A percentile compares a stretch with the other conserved stretches of the same genome.
phyloP scores from a whole-genome alignment of 768 basidiomycete species.

The Cyclocybe cylindracea region DNA sequence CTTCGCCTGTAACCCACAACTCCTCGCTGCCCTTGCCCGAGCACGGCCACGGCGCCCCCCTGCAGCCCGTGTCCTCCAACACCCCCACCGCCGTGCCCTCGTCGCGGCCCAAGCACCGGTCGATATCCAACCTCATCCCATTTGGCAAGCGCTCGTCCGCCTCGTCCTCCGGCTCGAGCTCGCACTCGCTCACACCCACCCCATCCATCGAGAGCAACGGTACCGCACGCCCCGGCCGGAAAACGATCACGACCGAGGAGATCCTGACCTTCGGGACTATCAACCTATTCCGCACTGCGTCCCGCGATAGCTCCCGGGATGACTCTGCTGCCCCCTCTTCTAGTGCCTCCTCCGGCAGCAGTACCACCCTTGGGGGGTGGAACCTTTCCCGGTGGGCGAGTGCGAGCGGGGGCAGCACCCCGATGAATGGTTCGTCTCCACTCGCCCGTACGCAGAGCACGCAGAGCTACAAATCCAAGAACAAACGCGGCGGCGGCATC shows the following conservation, averaged over 20 bases:
- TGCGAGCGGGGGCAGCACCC: conserved; percentile 14
- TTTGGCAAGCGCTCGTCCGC: conserved; percentile 25
- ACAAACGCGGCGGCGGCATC: conserved; percentile 9
- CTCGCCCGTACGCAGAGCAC: conserved; percentile 35
- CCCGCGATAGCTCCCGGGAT: conserved; percentile 20
- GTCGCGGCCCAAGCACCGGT: conserved; percentile 28
- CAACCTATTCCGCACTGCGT: conserved; percentile 39
- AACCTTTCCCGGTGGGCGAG: conserved; percentile 32
- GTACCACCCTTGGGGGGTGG: conserved; percentile 14
- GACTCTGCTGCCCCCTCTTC: too few relatives aligned
- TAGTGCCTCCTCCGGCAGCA: too few relatives aligned
- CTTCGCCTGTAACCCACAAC: conserved; percentile 21
- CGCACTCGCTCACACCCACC: conserved; percentile 38
- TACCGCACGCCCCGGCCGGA: conserved; percentile 14
- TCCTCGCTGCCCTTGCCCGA: conserved; percentile 14
- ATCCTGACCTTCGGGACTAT: conserved; percentile 39
- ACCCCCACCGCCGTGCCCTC: conserved; percentile 18
- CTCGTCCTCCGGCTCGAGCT: conserved; percentile 28
- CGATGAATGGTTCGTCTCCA: conserved; percentile 26
- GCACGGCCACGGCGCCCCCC: conserved; percentile 1
- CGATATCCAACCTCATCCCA: conserved; percentile 25
- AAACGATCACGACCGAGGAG: conserved; percentile 33
- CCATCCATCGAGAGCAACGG: conserved; percentile 31
- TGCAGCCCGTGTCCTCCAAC: conserved; percentile 2
- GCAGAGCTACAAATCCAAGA: conserved; percentile 29